A percentile compares a stretch with the other conserved stretches of the same genome.
Conservation (phyloP, 225 moss, liverwort and hornwort genomes). For the Lunularia cruciata region DNA sequence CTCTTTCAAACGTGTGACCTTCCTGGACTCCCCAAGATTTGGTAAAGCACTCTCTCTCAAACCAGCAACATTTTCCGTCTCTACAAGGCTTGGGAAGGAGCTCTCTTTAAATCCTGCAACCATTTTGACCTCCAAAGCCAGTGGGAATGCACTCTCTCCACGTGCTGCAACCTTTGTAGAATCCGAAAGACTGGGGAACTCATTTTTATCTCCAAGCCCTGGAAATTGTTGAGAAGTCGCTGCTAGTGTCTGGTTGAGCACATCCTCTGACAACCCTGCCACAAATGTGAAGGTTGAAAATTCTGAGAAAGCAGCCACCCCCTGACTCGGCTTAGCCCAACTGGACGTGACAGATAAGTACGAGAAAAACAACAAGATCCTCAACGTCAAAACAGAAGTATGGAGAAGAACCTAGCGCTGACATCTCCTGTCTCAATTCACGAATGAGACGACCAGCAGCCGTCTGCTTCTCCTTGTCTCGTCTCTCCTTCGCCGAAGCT, state of each 20-base stretch:
- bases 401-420: conserved; percentile 58
- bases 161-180: conserved; percentile 13
- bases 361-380: background rate
- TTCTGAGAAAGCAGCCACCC: background rate
- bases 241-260: conserved; percentile 25
- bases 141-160: conserved; percentile 30
- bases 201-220: conserved; percentile 24
- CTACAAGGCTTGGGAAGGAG: conserved; percentile 37
- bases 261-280: conserved; percentile 44
- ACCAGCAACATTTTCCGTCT: conserved; percentile 25
- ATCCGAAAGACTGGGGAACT: conserved; percentile 41
- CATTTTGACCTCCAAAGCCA: conserved; percentile 20
- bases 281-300: background rate
- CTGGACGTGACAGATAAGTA: background rate
- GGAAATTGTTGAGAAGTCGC: conserved; percentile 26
- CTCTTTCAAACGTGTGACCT: conserved; percentile 14
- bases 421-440: conserved; percentile 83
- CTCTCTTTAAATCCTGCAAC: conserved; percentile 12
- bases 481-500: conserved; percentile 75
- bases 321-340: background rate
- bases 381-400: background rate
- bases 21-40: conserved; percentile 30
- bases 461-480: conserved; percentile 84
- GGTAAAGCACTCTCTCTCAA: conserved; percentile 33
- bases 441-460: conserved; percentile 88